These are phyloP conservation scores for Beta macrorhiza DNA, from an alignment of 179 eudicot species.

Conservation along the genomic window DNA sequence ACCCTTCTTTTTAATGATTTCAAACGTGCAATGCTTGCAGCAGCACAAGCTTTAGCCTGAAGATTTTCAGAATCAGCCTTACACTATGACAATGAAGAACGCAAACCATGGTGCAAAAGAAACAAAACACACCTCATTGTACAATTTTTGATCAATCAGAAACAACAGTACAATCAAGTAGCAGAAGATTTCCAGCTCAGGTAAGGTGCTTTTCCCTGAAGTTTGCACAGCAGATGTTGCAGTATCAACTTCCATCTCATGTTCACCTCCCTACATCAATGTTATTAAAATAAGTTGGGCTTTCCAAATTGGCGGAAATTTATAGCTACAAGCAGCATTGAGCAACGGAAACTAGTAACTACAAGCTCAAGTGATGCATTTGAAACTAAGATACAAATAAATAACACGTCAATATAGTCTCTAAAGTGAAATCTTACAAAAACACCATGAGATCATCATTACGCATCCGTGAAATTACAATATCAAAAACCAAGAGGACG, in stretches of 20 bases:
- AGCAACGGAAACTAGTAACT: not conserved
- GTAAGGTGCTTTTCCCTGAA: slow-evolving; percentile 64
- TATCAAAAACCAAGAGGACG: too few relatives aligned
- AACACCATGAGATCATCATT: not conserved
- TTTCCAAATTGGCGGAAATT: not conserved
- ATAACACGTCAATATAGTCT: too few relatives aligned
- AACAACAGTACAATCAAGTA: slow-evolving; percentile 80
- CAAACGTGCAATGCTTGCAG: slow-evolving; percentile 85
- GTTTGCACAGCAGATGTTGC: slow-evolving; percentile 69
- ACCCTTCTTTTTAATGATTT: slow-evolving; percentile 83
- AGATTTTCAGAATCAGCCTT: slow-evolving; percentile 7
- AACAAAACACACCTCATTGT: slow-evolving; percentile 52
- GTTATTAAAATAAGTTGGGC: not conserved
- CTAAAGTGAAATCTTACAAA: not conserved
- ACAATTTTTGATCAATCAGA: slow-evolving; percentile 78
- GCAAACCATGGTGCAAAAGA: not conserved
- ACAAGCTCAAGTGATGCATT: not conserved
- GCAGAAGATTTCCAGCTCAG: slow-evolving; percentile 87
- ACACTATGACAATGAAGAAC: slow-evolving; percentile 6
- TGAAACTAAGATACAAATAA: not conserved
- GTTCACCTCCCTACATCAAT: slow-evolving; percentile 57
- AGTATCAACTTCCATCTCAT: slow-evolving; percentile 90
- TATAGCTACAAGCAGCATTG: not conserved
- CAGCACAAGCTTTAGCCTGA: slow-evolving; percentile 89
- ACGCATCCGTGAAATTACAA: too few relatives aligned